A percentile compares a stretch with the other conserved stretches of the same genome.
phyloP scores from a whole-genome alignment of 2,329 filamentous ascomycete genomes.

The Trichophyton schoenleinii region DNA sequence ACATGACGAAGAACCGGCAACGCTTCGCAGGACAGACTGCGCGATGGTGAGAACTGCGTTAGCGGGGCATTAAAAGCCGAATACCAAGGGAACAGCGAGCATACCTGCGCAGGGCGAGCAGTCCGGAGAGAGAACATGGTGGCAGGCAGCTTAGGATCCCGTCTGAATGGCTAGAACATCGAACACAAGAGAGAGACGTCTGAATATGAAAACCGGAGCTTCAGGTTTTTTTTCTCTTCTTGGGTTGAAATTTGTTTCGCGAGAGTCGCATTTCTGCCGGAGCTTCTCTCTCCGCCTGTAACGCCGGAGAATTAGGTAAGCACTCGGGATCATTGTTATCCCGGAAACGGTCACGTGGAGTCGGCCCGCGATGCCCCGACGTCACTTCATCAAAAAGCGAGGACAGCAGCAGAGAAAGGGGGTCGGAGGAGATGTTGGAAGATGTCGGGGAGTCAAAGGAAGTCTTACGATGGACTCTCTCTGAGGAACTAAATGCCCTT shows the following conservation, averaged over 20 bases:
- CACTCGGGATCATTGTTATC: background rate
- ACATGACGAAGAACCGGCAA: constrained; percentile 36
- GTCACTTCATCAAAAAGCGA: background rate
- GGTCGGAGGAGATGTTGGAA: background rate
- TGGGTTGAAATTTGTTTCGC: constrained; percentile 1
- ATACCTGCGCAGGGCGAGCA: constrained; percentile 32
- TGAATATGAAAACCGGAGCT: background rate
- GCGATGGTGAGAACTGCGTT: constrained; percentile 32
- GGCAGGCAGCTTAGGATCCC: background rate
- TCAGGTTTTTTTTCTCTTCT: background rate
- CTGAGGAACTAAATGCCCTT: background rate
- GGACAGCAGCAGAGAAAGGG: background rate
- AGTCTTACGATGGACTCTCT: background rate
- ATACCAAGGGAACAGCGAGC: constrained; percentile 10
- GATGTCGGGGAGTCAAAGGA: background rate
- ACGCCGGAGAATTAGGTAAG: constrained; percentile 1
- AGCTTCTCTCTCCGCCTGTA: constrained; percentile 3
- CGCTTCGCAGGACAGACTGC: constrained; percentile 46
- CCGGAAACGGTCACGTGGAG: background rate
- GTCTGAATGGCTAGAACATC: background rate
- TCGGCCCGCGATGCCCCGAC: background rate
- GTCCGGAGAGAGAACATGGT: constrained; percentile 32
- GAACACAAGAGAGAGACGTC: background rate
- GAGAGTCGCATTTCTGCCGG: background rate
- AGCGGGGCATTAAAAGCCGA: constrained; percentile 4